Percentiles rank a stretch among this genome's conserved stretches.
Evolutionary conservation across 2,329 filamentous ascomycete species (phyloP).

Genomic region (Diaporthe citriasiana): DNA sequence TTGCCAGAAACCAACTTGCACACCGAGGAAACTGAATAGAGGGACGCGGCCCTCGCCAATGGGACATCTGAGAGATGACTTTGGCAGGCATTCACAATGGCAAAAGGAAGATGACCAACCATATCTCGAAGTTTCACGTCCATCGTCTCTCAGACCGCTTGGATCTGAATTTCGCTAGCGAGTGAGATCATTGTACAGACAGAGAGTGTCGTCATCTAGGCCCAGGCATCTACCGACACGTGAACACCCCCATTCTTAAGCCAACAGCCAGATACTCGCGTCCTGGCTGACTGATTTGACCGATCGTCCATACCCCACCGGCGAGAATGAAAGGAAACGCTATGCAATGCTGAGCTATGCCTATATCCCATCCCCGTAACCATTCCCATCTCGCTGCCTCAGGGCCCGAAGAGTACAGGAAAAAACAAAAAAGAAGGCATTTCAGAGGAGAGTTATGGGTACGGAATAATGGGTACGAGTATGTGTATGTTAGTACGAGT

Average conservation of each 20-base stretch:
- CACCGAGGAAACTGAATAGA: not conserved
- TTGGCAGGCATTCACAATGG: not conserved
- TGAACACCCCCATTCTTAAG: not conserved
- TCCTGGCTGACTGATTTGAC: not conserved
- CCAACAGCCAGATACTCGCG: not conserved
- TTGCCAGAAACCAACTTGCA: not conserved
- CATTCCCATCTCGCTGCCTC: not conserved
- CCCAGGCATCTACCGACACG: constrained; percentile 1
- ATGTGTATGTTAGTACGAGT: constrained; percentile 3
- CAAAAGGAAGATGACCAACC: not conserved
- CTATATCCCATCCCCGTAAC: not conserved
- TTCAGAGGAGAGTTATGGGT: not conserved
- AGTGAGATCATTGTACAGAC: not conserved
- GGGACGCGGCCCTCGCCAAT: not conserved
- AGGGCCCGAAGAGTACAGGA: not conserved
- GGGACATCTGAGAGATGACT: not conserved
- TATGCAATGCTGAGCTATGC: constrained; percentile 33
- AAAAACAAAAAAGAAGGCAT: not conserved
- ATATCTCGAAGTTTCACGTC: not conserved
- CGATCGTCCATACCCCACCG: not conserved
- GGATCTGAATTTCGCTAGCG: not conserved
- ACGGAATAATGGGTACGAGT: constrained; percentile 1
- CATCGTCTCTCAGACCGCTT: constrained; percentile 6
- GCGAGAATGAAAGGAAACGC: constrained; percentile 18
- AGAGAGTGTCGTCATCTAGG: not conserved